Evolutionary conservation across 345 rosid species (phyloP).

Genomic region (Carallia pectinifolia): DNA sequence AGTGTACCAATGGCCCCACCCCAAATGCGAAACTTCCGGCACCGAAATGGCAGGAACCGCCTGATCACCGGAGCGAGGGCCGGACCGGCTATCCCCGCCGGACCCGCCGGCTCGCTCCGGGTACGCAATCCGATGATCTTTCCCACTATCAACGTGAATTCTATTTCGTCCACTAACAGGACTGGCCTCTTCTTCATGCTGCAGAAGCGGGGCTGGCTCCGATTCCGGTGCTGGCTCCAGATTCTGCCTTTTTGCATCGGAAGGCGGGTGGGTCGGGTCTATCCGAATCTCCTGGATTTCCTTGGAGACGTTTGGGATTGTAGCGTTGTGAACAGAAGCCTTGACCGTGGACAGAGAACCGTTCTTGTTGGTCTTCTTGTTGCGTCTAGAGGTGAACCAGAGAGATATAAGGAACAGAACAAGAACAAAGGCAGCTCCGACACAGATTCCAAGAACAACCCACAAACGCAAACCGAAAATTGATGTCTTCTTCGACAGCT

Average conservation of each 20-base stretch:
- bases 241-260: slow-evolving; percentile 24
- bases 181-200: slow-evolving; percentile 42
- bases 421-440: slow-evolving; percentile 75
- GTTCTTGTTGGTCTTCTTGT: slow-evolving; percentile 28
- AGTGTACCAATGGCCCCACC: slow-evolving; percentile 62
- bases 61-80: slow-evolving; percentile 21
- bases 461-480: slow-evolving; percentile 74
- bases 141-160: slow-evolving; percentile 54
- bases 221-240: slow-evolving; percentile 25
- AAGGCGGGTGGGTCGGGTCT: slow-evolving; percentile 25
- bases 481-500: slow-evolving; percentile 65
- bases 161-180: slow-evolving; percentile 34
- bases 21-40: slow-evolving; percentile 53
- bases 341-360: background rate
- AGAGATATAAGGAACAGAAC: slow-evolving; percentile 79
- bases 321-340: slow-evolving; percentile 21
- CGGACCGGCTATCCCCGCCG: slow-evolving; percentile 4
- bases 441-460: slow-evolving; percentile 73
- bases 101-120: slow-evolving; percentile 40
- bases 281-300: slow-evolving; percentile 71
- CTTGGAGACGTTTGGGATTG: slow-evolving; percentile 60
- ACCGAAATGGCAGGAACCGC: slow-evolving; percentile 30
- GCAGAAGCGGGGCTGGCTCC: slow-evolving; percentile 28
- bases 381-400: slow-evolving; percentile 63
- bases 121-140: slow-evolving; percentile 50